Percentiles rank a stretch among this genome's conserved stretches.
These are phyloP conservation scores for Rhizopogon roseolus DNA, from an alignment of 768 basidiomycete genomes.

Conservation along the genomic window DNA sequence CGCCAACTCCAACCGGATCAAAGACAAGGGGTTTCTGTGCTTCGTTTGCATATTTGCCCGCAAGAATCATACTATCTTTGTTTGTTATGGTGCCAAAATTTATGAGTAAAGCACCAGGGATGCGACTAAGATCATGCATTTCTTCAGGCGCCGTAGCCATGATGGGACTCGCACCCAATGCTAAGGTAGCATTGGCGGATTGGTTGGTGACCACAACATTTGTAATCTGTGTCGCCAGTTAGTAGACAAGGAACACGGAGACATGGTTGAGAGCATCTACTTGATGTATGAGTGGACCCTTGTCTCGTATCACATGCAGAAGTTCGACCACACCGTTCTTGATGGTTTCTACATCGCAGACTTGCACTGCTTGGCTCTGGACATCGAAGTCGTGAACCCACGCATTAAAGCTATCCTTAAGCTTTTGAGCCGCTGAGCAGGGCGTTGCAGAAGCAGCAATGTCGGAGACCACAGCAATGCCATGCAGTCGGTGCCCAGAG, in stretches of 20 bases:
- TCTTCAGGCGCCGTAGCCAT: constrained; percentile 87
- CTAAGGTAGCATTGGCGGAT: constrained; percentile 86
- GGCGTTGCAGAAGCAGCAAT: constrained; percentile 69
- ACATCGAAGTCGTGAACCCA: constrained; percentile 11
- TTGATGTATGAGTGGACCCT: constrained; percentile 79
- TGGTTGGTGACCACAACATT: constrained; percentile 87
- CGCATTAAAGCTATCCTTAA: constrained; percentile 35
- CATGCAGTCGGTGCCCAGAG: constrained; percentile 59
- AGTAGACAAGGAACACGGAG: background rate
- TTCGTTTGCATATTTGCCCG: constrained; percentile 66
- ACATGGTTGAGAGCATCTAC: constrained; percentile 26
- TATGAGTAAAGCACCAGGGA: constrained; percentile 67
- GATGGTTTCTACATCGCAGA: constrained; percentile 31
- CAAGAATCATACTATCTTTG: constrained; percentile 69
- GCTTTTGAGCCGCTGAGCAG: constrained; percentile 38
- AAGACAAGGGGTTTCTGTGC: constrained; percentile 76
- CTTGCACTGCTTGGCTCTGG: background rate
- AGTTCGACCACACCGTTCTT: constrained; percentile 42
- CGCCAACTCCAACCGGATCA: constrained; percentile 91
- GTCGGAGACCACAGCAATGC: constrained; percentile 86
- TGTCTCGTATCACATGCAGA: constrained; percentile 44
- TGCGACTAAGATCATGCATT: constrained; percentile 69
- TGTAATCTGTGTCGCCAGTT: constrained; percentile 57
- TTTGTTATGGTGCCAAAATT: constrained; percentile 83
- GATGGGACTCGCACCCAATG: constrained; percentile 85